phyloP scores from a whole-genome alignment of 495 filamentous ascomycete species.

The Aspergillus incahuasiensis region DNA sequence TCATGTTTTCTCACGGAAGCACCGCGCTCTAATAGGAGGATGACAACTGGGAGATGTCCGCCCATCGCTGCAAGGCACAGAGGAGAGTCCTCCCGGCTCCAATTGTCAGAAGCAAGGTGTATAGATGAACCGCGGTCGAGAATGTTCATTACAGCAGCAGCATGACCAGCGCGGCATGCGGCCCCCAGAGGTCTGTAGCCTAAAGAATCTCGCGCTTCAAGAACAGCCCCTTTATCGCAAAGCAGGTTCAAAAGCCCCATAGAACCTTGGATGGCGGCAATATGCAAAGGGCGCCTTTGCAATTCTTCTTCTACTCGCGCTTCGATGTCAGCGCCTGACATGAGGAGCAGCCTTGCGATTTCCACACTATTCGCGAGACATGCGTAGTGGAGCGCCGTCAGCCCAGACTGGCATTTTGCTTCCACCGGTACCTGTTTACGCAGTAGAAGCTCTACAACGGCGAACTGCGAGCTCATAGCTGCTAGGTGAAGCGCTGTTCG shows the following conservation, averaged over 20 bases:
- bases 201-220: slow-evolving; percentile 34
- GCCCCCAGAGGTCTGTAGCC: slow-evolving; percentile 38
- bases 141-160: slow-evolving; percentile 32
- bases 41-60: slow-evolving; percentile 35
- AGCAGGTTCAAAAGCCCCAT: no score
- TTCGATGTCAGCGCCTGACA: slow-evolving; percentile 37
- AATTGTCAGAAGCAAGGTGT: slow-evolving; percentile 21
- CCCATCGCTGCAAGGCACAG: slow-evolving; percentile 39
- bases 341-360: slow-evolving; percentile 36
- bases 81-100: slow-evolving; percentile 37
- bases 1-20: slow-evolving; percentile 38
- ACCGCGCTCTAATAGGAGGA: slow-evolving; percentile 31
- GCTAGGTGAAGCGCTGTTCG: slow-evolving; percentile 42
- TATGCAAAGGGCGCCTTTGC: no score
- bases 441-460: slow-evolving; percentile 35
- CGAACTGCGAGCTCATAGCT: slow-evolving; percentile 35
- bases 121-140: slow-evolving; percentile 37
- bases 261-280: no score
- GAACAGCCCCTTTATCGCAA: slow-evolving; percentile 9
- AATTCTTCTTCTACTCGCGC: no score
- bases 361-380: slow-evolving; percentile 32
- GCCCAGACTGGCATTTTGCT: slow-evolving; percentile 25
- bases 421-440: slow-evolving; percentile 26
- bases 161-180: slow-evolving; percentile 33
- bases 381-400: slow-evolving; percentile 44